Evolutionary conservation across 2,329 filamentous ascomycete species (phyloP).

Genomic region (Myriosclerotinia duriaeana): DNA sequence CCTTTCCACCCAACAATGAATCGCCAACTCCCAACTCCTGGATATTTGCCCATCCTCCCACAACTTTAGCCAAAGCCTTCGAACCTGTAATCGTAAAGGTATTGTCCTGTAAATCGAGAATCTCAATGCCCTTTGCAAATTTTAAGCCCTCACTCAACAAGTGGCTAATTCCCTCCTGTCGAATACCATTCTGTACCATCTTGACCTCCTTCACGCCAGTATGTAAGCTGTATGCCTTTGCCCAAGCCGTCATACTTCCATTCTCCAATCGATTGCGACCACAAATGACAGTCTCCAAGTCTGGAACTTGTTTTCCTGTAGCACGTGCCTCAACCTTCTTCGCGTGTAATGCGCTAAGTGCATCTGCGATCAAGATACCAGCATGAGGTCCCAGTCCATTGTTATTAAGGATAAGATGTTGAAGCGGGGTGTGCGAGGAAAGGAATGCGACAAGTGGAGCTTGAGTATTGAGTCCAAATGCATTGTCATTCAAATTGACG

Average conservation of each 20-base stretch:
- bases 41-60: slow-evolving; percentile 71
- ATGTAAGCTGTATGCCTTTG: slow-evolving; percentile 80
- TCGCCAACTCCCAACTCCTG: slow-evolving; percentile 87
- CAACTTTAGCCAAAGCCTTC: slow-evolving; percentile 71
- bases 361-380: slow-evolving; percentile 84
- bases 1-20: slow-evolving; percentile 77
- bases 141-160: slow-evolving; percentile 77
- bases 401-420: slow-evolving; percentile 96
- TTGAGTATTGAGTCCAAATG: slow-evolving; percentile 93
- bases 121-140: slow-evolving; percentile 65
- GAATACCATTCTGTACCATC: slow-evolving; percentile 98
- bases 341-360: slow-evolving; percentile 75
- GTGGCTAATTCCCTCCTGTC: slow-evolving; percentile 84
- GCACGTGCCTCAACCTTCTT: slow-evolving; percentile 80
- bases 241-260: slow-evolving; percentile 95
- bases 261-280: slow-evolving; percentile 95
- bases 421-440: slow-evolving; percentile 80
- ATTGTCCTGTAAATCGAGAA: slow-evolving; percentile 94
- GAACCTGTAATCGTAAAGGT: slow-evolving; percentile 86
- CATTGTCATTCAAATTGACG: slow-evolving; percentile 95
- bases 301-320: slow-evolving; percentile 68
- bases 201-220: slow-evolving; percentile 79
- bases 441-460: slow-evolving; percentile 92
- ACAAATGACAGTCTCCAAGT: slow-evolving; percentile 95
- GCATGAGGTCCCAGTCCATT: slow-evolving; percentile 93